phyloP scores from a whole-genome alignment of 768 basidiomycete genomes.

The Xerocomus spinulosus region DNA sequence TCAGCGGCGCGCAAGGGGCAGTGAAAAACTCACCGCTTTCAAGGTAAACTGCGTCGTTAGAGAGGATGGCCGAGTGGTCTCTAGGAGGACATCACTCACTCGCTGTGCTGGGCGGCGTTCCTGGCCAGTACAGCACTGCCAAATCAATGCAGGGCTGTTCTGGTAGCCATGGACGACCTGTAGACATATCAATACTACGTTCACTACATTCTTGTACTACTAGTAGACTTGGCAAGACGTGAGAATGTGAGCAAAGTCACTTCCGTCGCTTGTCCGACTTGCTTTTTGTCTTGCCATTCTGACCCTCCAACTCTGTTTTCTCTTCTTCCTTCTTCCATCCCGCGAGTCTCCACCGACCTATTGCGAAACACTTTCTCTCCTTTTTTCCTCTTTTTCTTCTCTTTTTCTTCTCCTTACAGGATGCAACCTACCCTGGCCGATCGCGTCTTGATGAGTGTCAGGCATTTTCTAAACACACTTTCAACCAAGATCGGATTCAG shows the following conservation, averaged over 20 bases:
- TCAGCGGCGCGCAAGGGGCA: too few relatives aligned
- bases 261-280: not conserved
- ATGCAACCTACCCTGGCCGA: constrained; percentile 14
- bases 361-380: constrained; percentile 1
- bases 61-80: too few relatives aligned
- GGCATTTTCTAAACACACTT: constrained; percentile 13
- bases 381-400: not conserved
- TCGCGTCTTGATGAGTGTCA: constrained; percentile 17
- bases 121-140: not conserved
- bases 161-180: too few relatives aligned
- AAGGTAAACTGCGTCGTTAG: not conserved
- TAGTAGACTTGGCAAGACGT: too few relatives aligned
- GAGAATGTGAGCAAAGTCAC: not conserved
- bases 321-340: not conserved
- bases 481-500: constrained; percentile 16
- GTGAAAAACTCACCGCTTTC: constrained; percentile 1
- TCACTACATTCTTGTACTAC: too few relatives aligned
- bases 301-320: too few relatives aligned
- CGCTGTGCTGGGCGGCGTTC: not conserved
- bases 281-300: not conserved
- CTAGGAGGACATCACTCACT: too few relatives aligned
- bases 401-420: not conserved
- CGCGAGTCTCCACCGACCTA: not conserved
- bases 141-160: too few relatives aligned
- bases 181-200: too few relatives aligned